Evolutionary conservation across 1,284 basidiomycete species (phyloP).

Genomic region (Melampsora americana): DNA sequence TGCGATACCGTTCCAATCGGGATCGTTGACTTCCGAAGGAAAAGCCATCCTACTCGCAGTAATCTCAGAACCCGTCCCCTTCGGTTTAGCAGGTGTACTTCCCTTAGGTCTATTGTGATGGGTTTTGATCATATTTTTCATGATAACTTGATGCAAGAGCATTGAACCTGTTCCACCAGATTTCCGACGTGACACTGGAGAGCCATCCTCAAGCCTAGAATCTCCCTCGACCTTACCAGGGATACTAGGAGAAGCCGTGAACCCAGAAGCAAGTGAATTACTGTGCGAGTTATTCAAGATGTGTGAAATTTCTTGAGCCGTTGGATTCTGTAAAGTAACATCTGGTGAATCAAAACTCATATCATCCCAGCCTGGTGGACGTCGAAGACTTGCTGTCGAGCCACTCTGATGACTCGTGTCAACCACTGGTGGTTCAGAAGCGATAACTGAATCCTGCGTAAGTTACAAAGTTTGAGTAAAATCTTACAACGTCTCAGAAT

Average conservation of each 20-base stretch:
- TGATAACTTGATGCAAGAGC: conserved; percentile 38
- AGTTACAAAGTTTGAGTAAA: neutral
- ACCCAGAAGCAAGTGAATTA: conserved; percentile 24
- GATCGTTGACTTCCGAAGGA: conserved; percentile 36
- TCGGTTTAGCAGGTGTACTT: conserved; percentile 25
- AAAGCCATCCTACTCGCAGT: neutral
- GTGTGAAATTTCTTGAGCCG: conserved; percentile 21
- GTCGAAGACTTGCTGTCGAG: conserved; percentile 26
- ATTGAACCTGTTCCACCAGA: conserved; percentile 7
- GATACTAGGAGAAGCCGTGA: conserved; percentile 18
- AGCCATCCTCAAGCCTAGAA: neutral
- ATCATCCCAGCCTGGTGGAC: conserved; percentile 33
- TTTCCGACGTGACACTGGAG: neutral
- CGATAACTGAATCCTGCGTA: neutral
- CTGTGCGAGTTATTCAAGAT: conserved; percentile 19
- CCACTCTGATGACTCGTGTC: conserved; percentile 20
- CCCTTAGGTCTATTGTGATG: conserved; percentile 26
- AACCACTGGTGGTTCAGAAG: neutral
- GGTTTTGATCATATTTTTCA: conserved; percentile 21
- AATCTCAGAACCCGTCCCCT: neutral
- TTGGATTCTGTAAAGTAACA: conserved; percentile 21
- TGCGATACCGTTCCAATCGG: conserved; percentile 53
- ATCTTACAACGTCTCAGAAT: neutral
- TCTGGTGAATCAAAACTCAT: conserved; percentile 41
- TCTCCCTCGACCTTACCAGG: neutral